Percentiles rank a stretch among this genome's conserved stretches.
Evolutionary conservation across 2,329 filamentous ascomycete genomes (phyloP).

Genomic region (Lasiodiplodia sp.): DNA sequence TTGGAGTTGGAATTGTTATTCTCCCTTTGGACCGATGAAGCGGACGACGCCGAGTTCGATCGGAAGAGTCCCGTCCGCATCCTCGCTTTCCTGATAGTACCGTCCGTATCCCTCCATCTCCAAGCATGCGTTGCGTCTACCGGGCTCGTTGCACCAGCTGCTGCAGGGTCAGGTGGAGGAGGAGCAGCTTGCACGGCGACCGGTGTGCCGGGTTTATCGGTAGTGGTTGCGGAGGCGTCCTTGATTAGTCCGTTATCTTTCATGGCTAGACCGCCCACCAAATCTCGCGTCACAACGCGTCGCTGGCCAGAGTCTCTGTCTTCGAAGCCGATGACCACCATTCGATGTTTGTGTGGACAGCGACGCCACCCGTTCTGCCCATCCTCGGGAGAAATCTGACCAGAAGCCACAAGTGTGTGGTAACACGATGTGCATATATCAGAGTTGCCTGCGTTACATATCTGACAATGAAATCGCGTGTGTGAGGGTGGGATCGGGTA

Average conservation of each 20-base stretch:
- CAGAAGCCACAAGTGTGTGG: constrained; percentile 66
- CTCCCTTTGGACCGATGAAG: constrained; percentile 3
- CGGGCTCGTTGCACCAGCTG: constrained; percentile 1
- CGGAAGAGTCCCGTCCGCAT: constrained; percentile 15
- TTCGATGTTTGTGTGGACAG: constrained; percentile 81
- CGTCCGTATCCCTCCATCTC: constrained; percentile 47
- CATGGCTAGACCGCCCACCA: constrained; percentile 79
- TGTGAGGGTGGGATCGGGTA: constrained; percentile 73
- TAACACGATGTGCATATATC: constrained; percentile 87
- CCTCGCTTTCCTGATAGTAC: constrained; percentile 38
- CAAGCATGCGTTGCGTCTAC: constrained; percentile 33
- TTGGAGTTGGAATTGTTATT: background rate
- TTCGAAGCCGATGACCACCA: constrained; percentile 80
- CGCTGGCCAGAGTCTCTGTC: constrained; percentile 71
- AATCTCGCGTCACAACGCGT: constrained; percentile 71
- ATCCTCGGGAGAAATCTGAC: constrained; percentile 75
- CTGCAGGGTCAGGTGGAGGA: constrained; percentile 31
- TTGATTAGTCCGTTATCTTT: constrained; percentile 59
- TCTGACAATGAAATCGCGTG: constrained; percentile 80
- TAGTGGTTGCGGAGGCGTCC: constrained; percentile 43
- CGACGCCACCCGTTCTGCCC: constrained; percentile 83
- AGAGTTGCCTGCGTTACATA: constrained; percentile 82
- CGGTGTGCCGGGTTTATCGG: background rate
- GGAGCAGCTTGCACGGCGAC: constrained; percentile 23
- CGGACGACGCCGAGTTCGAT: constrained; percentile 5